A percentile compares a stretch with the other conserved stretches of the same genome.
phyloP scores from a whole-genome alignment of 495 filamentous ascomycete species.

The Penicillium herquei region DNA sequence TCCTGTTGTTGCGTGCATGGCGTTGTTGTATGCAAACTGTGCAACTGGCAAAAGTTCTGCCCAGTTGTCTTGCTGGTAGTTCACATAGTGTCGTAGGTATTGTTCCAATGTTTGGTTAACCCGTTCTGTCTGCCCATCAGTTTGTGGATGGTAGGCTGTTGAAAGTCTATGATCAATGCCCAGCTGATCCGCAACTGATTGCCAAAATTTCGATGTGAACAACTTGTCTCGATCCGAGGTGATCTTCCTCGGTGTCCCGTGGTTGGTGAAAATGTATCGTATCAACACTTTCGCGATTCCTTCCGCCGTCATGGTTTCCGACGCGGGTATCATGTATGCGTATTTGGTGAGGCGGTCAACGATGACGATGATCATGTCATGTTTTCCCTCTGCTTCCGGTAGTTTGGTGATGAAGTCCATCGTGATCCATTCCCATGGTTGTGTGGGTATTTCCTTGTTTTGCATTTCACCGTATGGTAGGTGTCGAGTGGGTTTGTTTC shows the following conservation, averaged over 20 bases:
- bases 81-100: conserved; percentile 21
- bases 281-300: too few species aligned
- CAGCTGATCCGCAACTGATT: neutral
- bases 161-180: conserved; percentile 12
- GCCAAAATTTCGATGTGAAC: neutral
- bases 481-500: conserved; percentile 5
- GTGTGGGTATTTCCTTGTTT: conserved; percentile 1
- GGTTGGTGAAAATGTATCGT: neutral
- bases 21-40: conserved; percentile 28
- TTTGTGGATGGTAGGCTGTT: conserved; percentile 28
- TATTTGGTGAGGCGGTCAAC: too few species aligned
- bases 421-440: conserved; percentile 16
- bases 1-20: neutral
- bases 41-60: conserved; percentile 17
- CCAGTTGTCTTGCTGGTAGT: conserved; percentile 32
- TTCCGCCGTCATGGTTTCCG: too few species aligned
- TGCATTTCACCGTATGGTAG: conserved; percentile 12
- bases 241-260: neutral
- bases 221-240: neutral
- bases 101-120: conserved; percentile 21
- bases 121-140: conserved; percentile 28
- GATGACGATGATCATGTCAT: conserved; percentile 10
- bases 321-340: too few species aligned
- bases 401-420: conserved; percentile 22
- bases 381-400: neutral